Base-by-base conservation (phyloP, 2,329 filamentous ascomycete genomes). In the Aureobasidium sp. region DNA sequence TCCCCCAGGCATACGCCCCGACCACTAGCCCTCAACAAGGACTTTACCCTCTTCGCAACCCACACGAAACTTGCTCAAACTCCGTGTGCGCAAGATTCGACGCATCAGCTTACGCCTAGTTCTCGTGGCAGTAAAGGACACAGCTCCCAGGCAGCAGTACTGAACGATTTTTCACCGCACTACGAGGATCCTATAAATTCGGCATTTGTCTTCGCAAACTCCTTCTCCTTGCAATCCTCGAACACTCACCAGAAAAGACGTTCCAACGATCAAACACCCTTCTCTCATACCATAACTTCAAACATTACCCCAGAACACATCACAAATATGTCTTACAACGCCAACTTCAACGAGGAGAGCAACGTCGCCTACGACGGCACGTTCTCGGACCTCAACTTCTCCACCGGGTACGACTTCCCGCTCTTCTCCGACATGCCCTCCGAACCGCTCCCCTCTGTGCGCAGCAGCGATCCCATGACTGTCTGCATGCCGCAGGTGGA, bases 1-100 rank as follows among this genome's bases (percentile, higher is more conserved):
- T 70, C 75, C 76, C 75, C 73, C 74, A 76, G 72, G 77, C 75
- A 77, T 78, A 79, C 77, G 74, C 78, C 79, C 68, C 71, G 74
- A 30, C 54, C 48, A 71, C 73, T 72, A 69, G 73, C 71, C 69
- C 78, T 77, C 74, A 74, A 71, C 61, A 73, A 87, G 81, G 88
- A 91, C 86, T 91, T 91, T 75, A 86, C 89, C 78, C 84, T 91
- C 81, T 90, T 86, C 86, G 76, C 81, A 69, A 77, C 80, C 70
- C 74, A 74, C 66, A 69, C 63, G 54, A 65, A 64, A 67, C 70
- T 64, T 65, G 68, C 74, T 66, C 74, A 67, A 59, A 73, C 71
- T 65, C 76, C 71, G 69, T 75, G 76, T 74, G 80, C 78, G 78
- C 77, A 76, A 48, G 27, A n/a, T 79, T 77, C 73, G 77, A 79